Evolutionary conservation across 768 basidiomycete genomes (phyloP).

Genomic region (Astraeus odoratus): DNA sequence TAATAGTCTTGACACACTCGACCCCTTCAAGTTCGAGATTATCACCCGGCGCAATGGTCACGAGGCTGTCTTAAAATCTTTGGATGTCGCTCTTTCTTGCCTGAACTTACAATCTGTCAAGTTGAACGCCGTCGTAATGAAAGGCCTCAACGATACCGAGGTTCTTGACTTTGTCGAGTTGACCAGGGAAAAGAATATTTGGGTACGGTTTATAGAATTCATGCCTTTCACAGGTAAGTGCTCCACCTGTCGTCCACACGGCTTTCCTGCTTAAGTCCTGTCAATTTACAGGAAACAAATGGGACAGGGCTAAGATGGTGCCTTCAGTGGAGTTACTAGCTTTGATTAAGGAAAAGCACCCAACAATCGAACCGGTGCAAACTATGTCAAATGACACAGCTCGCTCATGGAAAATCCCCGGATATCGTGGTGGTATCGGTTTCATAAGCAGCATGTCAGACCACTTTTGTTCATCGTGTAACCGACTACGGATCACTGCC

Average conservation of each 20-base stretch:
- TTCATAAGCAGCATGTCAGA: slow-evolving; percentile 95
- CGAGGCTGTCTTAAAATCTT: slow-evolving; percentile 61
- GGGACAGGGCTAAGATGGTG: slow-evolving; percentile 78
- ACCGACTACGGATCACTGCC: slow-evolving; percentile 77
- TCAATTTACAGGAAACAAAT: slow-evolving; percentile 64
- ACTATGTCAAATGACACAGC: slow-evolving; percentile 78
- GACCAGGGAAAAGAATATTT: slow-evolving; percentile 55
- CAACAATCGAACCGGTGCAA: slow-evolving; percentile 46
- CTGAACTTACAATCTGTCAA: slow-evolving; percentile 56
- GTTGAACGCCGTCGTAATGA: slow-evolving; percentile 79
- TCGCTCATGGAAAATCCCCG: slow-evolving; percentile 69
- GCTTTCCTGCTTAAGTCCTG: background rate
- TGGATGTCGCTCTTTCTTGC: slow-evolving; percentile 55
- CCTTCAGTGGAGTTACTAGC: slow-evolving; percentile 61
- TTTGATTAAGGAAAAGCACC: slow-evolving; percentile 41
- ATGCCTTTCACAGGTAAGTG: slow-evolving; percentile 83
- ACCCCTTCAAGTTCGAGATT: slow-evolving; percentile 81
- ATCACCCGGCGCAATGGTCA: slow-evolving; percentile 79
- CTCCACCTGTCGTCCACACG: slow-evolving; percentile 2
- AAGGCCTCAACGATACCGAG: slow-evolving; percentile 77
- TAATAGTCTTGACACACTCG: slow-evolving; percentile 71
- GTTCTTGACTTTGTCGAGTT: slow-evolving; percentile 72
- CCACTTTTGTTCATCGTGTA: slow-evolving; percentile 84
- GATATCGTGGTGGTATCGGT: slow-evolving; percentile 64
- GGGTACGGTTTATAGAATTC: slow-evolving; percentile 85